phyloP scores from a whole-genome alignment of 805 yeast genomes.

The Torulaspora delbrueckii region DNA sequence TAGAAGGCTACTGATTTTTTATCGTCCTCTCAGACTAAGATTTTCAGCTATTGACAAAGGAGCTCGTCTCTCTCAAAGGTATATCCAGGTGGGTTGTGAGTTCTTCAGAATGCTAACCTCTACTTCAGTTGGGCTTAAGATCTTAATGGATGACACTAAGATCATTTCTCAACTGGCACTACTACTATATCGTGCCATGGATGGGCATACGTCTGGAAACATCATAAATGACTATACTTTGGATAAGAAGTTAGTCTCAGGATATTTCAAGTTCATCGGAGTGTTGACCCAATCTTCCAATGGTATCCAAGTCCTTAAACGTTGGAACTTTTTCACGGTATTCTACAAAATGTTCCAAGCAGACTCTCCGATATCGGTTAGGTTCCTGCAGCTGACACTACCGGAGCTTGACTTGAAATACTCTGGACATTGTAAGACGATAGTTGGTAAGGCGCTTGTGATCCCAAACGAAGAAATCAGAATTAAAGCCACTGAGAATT shows the following conservation, averaged over 20 bases:
- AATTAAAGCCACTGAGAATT: constrained; percentile 49
- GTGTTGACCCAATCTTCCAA: constrained; percentile 52
- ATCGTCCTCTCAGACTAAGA: constrained; percentile 84
- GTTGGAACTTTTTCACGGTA: constrained; percentile 82
- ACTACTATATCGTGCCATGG: constrained; percentile 50
- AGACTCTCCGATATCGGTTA: constrained; percentile 46
- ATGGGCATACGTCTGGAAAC: constrained; percentile 49
- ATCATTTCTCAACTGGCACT: constrained; percentile 85
- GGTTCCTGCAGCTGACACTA: constrained; percentile 52
- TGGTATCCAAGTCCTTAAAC: constrained; percentile 67
- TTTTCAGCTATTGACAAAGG: constrained; percentile 51
- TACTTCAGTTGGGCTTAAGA: constrained; percentile 60
- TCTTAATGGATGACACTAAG: constrained; percentile 61
- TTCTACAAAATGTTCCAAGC: constrained; percentile 64
- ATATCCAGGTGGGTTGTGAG: constrained; percentile 69
- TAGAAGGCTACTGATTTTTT: constrained; percentile 79
- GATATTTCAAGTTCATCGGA: constrained; percentile 78
- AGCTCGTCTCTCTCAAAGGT: constrained; percentile 49
- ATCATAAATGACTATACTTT: constrained; percentile 59
- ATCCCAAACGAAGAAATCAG: constrained; percentile 51
- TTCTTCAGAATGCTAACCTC: constrained; percentile 61
- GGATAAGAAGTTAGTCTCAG: constrained; percentile 60
- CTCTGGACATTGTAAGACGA: constrained; percentile 62
- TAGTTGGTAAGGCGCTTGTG: constrained; percentile 60
- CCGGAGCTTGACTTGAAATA: constrained; percentile 55